A percentile compares a stretch with the other conserved stretches of the same genome.
Evolutionary conservation across 371 early-diverging fungal genomes (phyloP).

Genomic region (Mycotypha africana): DNA sequence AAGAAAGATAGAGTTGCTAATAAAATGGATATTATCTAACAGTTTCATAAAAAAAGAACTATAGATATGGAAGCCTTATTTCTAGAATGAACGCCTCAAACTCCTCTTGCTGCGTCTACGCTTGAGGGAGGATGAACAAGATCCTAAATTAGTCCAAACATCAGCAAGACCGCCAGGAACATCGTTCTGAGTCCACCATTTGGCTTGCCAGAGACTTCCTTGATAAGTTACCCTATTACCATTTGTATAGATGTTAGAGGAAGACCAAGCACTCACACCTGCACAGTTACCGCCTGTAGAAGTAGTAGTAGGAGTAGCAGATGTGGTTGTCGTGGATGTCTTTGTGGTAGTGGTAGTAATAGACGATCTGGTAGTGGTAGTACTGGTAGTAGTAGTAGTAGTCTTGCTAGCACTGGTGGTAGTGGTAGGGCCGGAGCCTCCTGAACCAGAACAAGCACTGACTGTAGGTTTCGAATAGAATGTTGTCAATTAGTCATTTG

Average conservation of each 20-base stretch:
- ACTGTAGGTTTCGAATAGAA: too few species aligned
- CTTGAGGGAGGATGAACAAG: too few species aligned
- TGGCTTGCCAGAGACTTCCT: constrained; percentile 31
- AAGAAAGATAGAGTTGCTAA: too few species aligned
- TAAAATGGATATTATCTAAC: too few species aligned
- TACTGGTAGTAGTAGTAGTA: background rate
- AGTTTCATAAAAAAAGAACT: too few species aligned
- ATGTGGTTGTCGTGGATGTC: constrained; percentile 14
- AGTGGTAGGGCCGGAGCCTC: background rate
- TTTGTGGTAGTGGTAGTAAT: constrained; percentile 1
- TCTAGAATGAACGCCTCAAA: too few species aligned
- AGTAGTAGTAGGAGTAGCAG: constrained; percentile 10
- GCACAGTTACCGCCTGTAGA: constrained; percentile 17
- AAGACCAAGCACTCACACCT: constrained; percentile 18
- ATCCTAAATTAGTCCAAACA: constrained; percentile 22
- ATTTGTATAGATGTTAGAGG: constrained; percentile 13
- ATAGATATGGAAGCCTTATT: too few species aligned
- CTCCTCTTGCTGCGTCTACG: too few species aligned
- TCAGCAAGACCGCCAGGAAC: constrained; percentile 23
- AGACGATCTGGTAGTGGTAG: background rate
- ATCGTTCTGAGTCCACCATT: constrained; percentile 51
- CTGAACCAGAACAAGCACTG: too few species aligned
- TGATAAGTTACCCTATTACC: constrained; percentile 30
- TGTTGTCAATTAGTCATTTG: too few species aligned
- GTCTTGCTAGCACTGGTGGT: background rate